Conservation (phyloP, 1,284 basidiomycete species). For the Neotropicomus parvogracilis region DNA sequence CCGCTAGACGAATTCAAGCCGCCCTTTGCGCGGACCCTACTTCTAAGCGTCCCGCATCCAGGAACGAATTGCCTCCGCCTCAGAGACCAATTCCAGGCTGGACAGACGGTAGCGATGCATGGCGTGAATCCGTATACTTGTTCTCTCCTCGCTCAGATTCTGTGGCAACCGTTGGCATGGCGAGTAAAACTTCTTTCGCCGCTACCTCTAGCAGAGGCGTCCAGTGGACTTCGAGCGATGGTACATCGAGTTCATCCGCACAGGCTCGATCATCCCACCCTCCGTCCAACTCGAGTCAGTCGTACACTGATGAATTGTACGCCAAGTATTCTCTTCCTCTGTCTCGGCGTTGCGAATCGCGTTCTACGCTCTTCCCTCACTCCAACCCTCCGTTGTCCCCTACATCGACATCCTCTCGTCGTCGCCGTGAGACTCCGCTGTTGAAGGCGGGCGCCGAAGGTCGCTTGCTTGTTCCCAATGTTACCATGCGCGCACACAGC, state of each 20-base stretch:
- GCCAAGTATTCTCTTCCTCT: constrained; percentile 53
- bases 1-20: constrained; percentile 51
- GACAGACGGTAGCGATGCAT: constrained; percentile 63
- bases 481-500: constrained; percentile 50
- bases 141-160: constrained; percentile 36
- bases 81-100: constrained; percentile 57
- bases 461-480: constrained; percentile 62
- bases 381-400: constrained; percentile 31
- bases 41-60: constrained; percentile 28
- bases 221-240: constrained; percentile 43
- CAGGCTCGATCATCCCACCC: constrained; percentile 15
- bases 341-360: constrained; percentile 48
- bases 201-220: constrained; percentile 51
- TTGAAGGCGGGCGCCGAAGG: constrained; percentile 57
- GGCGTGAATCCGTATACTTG: constrained; percentile 58
- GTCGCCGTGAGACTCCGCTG: constrained; percentile 49
- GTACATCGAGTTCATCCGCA: constrained; percentile 26
- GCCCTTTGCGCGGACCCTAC: constrained; percentile 43
- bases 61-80: constrained; percentile 30
- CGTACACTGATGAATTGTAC: constrained; percentile 48
- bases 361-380: constrained; percentile 39
- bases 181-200: constrained; percentile 41
- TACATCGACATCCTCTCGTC: constrained; percentile 32
- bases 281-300: constrained; percentile 27
- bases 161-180: constrained; percentile 19